phyloP scores from a whole-genome alignment of 768 basidiomycete species.

The Russula emetica region DNA sequence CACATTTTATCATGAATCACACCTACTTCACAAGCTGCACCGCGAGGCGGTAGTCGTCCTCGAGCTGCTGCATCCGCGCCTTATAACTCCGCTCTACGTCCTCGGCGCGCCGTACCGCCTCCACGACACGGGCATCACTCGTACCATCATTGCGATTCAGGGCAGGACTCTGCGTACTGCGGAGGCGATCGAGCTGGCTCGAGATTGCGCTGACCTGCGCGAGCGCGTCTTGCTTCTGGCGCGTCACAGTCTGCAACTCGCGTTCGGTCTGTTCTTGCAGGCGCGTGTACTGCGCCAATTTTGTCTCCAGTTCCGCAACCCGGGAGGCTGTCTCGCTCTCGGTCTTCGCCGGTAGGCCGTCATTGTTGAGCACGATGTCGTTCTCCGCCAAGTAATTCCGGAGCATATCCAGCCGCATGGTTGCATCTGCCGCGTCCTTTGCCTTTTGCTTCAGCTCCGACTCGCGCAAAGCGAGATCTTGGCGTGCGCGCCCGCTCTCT shows the following conservation, averaged over 20 bases:
- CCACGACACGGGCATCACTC: conserved; percentile 48
- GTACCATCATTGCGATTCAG: conserved; percentile 32
- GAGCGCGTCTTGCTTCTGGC: conserved; percentile 72
- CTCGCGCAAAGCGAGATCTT: conserved; percentile 66
- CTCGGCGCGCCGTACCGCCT: conserved; percentile 72
- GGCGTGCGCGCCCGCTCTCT: conserved; percentile 65
- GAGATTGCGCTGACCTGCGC: conserved; percentile 60
- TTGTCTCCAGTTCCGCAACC: conserved; percentile 73
- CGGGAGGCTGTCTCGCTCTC: conserved; percentile 39
- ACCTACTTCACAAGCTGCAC: conserved; percentile 95
- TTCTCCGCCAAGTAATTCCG: conserved; percentile 85
- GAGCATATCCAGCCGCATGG: conserved; percentile 71
- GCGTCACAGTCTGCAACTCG: conserved; percentile 61
- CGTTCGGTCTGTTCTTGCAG: conserved; percentile 71
- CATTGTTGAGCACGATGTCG: conserved; percentile 76
- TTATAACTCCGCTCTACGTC: conserved; percentile 78
- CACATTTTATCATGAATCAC: conserved; percentile 28
- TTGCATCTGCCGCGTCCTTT: conserved; percentile 63
- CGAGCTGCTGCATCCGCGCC: conserved; percentile 79
- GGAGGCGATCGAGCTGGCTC: conserved; percentile 60
- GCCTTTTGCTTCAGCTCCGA: conserved; percentile 55
- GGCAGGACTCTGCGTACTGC: conserved; percentile 53
- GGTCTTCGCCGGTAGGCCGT: conserved; percentile 49
- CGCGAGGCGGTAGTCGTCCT: conserved; percentile 93
- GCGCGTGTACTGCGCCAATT: conserved; percentile 67